These are phyloP conservation scores for Aureobasidium melanogenum DNA, from an alignment of 2,329 filamentous ascomycete genomes.

Conservation along the genomic window DNA sequence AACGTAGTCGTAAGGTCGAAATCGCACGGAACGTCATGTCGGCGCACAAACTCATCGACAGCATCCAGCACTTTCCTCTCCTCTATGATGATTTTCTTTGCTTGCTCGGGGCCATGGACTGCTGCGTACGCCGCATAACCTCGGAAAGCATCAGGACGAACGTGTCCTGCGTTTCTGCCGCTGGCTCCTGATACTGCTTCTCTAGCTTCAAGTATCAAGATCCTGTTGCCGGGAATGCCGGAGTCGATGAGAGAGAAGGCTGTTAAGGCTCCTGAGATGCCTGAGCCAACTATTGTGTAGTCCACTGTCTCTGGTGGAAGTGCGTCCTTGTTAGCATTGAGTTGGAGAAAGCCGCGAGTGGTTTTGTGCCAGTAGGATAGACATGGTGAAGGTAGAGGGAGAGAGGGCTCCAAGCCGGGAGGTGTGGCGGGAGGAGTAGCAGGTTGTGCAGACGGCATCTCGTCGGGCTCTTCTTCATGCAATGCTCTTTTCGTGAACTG, in stretches of 20 bases:
- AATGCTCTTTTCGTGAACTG: not conserved
- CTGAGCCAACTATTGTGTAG: slow-evolving; percentile 36
- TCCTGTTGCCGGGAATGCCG: slow-evolving; percentile 26
- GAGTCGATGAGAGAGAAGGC: slow-evolving; percentile 32
- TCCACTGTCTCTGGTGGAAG: slow-evolving; percentile 23
- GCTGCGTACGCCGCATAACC: slow-evolving; percentile 37
- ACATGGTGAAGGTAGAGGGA: slow-evolving; percentile 21
- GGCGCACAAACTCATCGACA: slow-evolving; percentile 34
- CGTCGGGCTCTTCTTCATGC: not conserved
- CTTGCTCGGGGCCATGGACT: slow-evolving; percentile 36
- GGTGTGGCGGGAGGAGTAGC: slow-evolving; percentile 1
- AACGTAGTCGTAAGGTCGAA: slow-evolving; percentile 40
- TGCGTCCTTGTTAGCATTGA: slow-evolving; percentile 29
- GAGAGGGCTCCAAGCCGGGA: slow-evolving; percentile 10
- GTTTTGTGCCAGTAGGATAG: slow-evolving; percentile 39
- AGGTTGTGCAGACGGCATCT: not conserved
- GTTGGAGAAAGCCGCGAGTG: slow-evolving; percentile 34
- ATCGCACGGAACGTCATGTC: slow-evolving; percentile 36
- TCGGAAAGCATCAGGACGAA: slow-evolving; percentile 39
- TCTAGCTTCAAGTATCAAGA: slow-evolving; percentile 36
- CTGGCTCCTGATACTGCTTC: slow-evolving; percentile 38
- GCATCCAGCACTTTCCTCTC: slow-evolving; percentile 34
- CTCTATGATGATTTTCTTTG: slow-evolving; percentile 38
- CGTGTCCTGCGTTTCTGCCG: slow-evolving; percentile 38
- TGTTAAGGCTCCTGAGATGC: slow-evolving; percentile 34